Base-by-base conservation (phyloP, 768 basidiomycete genomes). In the Mrakia blollopis region DNA sequence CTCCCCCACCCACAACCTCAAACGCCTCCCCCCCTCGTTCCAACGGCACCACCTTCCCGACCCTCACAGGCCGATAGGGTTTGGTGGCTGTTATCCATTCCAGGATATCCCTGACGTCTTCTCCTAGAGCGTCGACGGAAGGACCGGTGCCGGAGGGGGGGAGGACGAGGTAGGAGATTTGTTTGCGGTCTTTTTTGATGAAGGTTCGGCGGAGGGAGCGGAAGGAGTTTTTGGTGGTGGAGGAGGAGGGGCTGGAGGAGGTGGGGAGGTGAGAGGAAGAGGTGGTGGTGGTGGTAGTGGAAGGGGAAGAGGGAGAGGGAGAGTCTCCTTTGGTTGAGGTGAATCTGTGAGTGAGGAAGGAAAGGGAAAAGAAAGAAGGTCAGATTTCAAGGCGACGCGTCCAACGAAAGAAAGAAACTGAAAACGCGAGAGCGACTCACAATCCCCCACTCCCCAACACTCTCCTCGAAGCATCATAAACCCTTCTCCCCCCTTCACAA, bases 381-480 rank as follows among this genome's bases (percentile, higher is more conserved):
- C 21, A 76, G 50, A 7, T 37, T 50, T 21, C 47, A 18, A 47
- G 16, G 2, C 9, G 9, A 54, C 30, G 63, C 35, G 61, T 32
- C n/a, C 39, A 71, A 47, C n/a, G 4, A 44, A 50, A 52, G 44
- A 50, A 39, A 28, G 37, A 44, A 35, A 8, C 14, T 44, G 35
- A 54, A 10, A 9, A 25, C 52, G 16, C 8, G 39, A 41, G 47
- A 13, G n/a, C 44, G 35, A 78, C 73, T 65, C 32, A 78, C 77
- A 65, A 54, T 14, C 81, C 81, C 1, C 80, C 79, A 70, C 79
- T 76, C 65, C 79, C 74, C 32, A 83, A 72, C 37, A 83, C 79
- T 1, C 80, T 79, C 52, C 81, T 76, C 5, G 76, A 77, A 18
- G 80, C 81, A 39, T 83, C 81, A 75, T 82, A 83, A 11, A 82